Percentiles rank a stretch among this genome's conserved stretches.
These are phyloP conservation scores for Fusarium ambrosium DNA, from an alignment of 2,329 filamentous ascomycete genomes.

Conservation along the genomic window DNA sequence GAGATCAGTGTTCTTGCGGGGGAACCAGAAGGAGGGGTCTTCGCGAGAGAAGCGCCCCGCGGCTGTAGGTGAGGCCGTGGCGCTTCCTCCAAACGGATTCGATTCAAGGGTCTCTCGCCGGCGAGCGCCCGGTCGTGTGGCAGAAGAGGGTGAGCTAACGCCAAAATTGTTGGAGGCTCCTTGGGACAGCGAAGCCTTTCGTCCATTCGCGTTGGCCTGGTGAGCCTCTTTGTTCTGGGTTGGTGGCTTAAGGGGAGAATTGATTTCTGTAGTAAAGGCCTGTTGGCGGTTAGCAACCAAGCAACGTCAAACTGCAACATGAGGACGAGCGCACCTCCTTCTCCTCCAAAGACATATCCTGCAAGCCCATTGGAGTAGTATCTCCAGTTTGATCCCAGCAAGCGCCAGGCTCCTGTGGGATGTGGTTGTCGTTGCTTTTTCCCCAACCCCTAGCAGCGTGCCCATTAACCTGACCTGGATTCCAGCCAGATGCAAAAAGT, in stretches of 20 bases:
- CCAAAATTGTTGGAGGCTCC: slow-evolving; percentile 74
- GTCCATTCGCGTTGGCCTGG: slow-evolving; percentile 72
- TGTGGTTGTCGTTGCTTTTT: slow-evolving; percentile 79
- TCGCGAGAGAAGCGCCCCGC: slow-evolving; percentile 72
- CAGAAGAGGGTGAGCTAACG: slow-evolving; percentile 78
- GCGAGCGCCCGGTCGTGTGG: slow-evolving; percentile 79
- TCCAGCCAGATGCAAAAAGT: slow-evolving; percentile 83
- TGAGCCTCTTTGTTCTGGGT: slow-evolving; percentile 78
- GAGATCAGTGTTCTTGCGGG: slow-evolving; percentile 66
- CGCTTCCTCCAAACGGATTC: slow-evolving; percentile 70
- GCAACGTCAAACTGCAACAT: background rate
- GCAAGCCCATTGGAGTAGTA: slow-evolving; percentile 78
- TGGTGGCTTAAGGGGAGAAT: slow-evolving; percentile 91
- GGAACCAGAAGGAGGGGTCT: slow-evolving; percentile 71
- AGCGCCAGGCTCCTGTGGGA: slow-evolving; percentile 85
- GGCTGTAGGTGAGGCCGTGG: slow-evolving; percentile 72
- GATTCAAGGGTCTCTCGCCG: slow-evolving; percentile 85
- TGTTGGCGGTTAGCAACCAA: slow-evolving; percentile 56
- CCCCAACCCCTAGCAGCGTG: slow-evolving; percentile 77
- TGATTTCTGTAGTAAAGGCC: slow-evolving; percentile 88
- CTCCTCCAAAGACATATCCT: slow-evolving; percentile 75
- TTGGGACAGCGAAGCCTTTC: slow-evolving; percentile 87
- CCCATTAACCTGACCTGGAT: slow-evolving; percentile 79
- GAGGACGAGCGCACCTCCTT: slow-evolving; percentile 64
- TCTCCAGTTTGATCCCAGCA: slow-evolving; percentile 87